Evolutionary conservation across 805 yeast species (phyloP).

Genomic region (Candida corydali): DNA sequence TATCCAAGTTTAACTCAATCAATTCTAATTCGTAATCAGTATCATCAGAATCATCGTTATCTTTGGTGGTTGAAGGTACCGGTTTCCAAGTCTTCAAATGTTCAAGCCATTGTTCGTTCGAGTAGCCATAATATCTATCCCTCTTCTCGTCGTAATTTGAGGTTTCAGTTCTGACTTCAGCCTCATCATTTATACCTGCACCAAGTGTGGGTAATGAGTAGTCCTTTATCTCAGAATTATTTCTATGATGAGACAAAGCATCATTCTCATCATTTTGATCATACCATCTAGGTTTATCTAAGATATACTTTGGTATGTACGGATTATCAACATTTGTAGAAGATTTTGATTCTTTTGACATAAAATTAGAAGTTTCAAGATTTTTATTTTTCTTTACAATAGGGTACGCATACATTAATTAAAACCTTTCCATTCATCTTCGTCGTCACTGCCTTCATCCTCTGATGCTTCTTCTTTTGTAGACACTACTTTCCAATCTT

Average conservation of each 20-base stretch:
- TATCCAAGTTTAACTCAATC: constrained; percentile 29
- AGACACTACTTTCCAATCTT: constrained; percentile 56
- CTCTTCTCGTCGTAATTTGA: constrained; percentile 62
- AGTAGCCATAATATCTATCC: constrained; percentile 82
- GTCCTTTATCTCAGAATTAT: constrained; percentile 32
- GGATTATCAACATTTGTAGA: constrained; percentile 13
- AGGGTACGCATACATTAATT: too few relatives aligned
- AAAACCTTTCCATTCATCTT: constrained; percentile 34
- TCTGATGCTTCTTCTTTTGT: constrained; percentile 17
- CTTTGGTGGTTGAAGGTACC: constrained; percentile 13
- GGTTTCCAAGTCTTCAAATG: constrained; percentile 45
- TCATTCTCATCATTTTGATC: constrained; percentile 20
- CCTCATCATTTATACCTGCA: constrained; percentile 48
- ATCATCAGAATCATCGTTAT: constrained; percentile 26
- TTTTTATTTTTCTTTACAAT: background rate
- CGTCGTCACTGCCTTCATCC: constrained; percentile 17
- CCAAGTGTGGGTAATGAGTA: constrained; percentile 55
- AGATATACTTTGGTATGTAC: constrained; percentile 38
- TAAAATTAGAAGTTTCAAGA: background rate
- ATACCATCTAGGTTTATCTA: constrained; percentile 37
- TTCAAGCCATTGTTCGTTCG: constrained; percentile 55
- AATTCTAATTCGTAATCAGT: constrained; percentile 39
- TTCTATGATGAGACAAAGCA: constrained; percentile 57
- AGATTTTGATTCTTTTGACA: constrained; percentile 9
- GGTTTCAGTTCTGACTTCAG: constrained; percentile 21